phyloP scores from a whole-genome alignment of 352 stramenopile genomes.

The Phytopythium kandeliae region DNA sequence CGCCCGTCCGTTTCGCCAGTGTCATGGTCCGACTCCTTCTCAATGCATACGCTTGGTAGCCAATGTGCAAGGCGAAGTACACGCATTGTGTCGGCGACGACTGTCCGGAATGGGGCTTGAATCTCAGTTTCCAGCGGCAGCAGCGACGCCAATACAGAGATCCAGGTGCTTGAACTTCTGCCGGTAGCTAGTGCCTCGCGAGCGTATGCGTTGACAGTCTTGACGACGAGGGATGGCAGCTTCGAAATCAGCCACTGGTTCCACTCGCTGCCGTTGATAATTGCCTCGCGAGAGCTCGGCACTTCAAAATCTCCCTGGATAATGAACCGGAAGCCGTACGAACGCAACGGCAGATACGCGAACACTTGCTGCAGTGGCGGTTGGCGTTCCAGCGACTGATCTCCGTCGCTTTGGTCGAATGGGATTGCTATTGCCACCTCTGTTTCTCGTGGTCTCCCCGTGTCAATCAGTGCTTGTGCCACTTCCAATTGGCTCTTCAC shows the following conservation, averaged over 20 bases:
- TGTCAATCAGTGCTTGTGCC: neutral
- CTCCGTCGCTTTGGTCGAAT: slow-evolving; percentile 1
- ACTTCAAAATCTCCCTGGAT: slow-evolving; percentile 86
- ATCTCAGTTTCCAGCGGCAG: slow-evolving; percentile 68
- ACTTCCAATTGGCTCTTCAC: slow-evolving; percentile 33
- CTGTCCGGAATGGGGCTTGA: slow-evolving; percentile 56
- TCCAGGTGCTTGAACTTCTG: neutral
- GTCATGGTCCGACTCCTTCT: slow-evolving; percentile 9
- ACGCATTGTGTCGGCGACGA: slow-evolving; percentile 58
- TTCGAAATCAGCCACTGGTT: slow-evolving; percentile 85
- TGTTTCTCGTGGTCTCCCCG: slow-evolving; percentile 15
- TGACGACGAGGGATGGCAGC: slow-evolving; percentile 45
- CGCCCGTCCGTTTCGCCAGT: neutral
- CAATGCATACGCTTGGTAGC: slow-evolving; percentile 14
- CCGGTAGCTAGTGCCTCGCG: slow-evolving; percentile 2
- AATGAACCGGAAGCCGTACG: slow-evolving; percentile 83
- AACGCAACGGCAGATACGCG: slow-evolving; percentile 74
- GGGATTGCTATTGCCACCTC: slow-evolving; percentile 62
- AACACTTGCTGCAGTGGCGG: slow-evolving; percentile 75
- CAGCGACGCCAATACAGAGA: slow-evolving; percentile 25
- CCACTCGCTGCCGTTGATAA: slow-evolving; percentile 80
- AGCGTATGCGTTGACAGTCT: slow-evolving; percentile 14
- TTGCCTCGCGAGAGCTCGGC: slow-evolving; percentile 77
- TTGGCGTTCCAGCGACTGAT: slow-evolving; percentile 11
- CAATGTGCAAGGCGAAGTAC: slow-evolving; percentile 45